Percentiles rank a stretch among this genome's conserved stretches.
These are phyloP conservation scores for Paracamarosporium sp. DNA, from an alignment of 2,329 filamentous ascomycete genomes.

Conservation along the genomic window DNA sequence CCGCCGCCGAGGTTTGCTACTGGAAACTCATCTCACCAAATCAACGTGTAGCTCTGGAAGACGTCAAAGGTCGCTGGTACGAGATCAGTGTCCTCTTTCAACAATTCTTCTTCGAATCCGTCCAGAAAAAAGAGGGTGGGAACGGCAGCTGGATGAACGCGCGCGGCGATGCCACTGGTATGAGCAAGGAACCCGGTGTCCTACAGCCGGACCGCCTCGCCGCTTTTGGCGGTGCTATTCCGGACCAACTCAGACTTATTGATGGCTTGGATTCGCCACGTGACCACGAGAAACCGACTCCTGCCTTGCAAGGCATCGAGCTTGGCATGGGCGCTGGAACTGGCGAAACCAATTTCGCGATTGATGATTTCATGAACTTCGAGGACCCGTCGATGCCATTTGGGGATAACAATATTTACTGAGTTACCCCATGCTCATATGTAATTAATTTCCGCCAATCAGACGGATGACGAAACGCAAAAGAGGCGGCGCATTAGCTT, in stretches of 20 bases:
- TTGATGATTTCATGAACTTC: conserved; percentile 51
- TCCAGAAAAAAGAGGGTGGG: conserved; percentile 49
- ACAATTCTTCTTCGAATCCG: conserved; percentile 36
- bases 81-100: conserved; percentile 59
- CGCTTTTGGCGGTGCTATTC: conserved; percentile 53
- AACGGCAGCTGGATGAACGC: conserved; percentile 58
- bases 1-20: conserved; percentile 44
- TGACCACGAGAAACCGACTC: conserved; percentile 12
- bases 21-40: conserved; percentile 52
- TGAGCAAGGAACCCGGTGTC: conserved; percentile 33
- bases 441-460: too few species aligned
- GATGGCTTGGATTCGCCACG: conserved; percentile 49
- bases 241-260: conserved; percentile 43
- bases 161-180: conserved; percentile 47
- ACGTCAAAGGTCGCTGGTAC: conserved; percentile 68
- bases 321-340: conserved; percentile 3
- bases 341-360: conserved; percentile 5
- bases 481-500: too few species aligned
- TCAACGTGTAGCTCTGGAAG: conserved; percentile 49
- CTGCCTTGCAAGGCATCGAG: conserved; percentile 12
- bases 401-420: conserved; percentile 3
- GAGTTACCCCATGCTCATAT: not conserved
- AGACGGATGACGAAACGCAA: too few species aligned
- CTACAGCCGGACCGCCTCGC: conserved; percentile 41
- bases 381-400: conserved; percentile 22